Percentiles rank a stretch among this genome's conserved stretches.
Conservation (phyloP, 345 rosid species). For the Noccaea caerulescens region DNA sequence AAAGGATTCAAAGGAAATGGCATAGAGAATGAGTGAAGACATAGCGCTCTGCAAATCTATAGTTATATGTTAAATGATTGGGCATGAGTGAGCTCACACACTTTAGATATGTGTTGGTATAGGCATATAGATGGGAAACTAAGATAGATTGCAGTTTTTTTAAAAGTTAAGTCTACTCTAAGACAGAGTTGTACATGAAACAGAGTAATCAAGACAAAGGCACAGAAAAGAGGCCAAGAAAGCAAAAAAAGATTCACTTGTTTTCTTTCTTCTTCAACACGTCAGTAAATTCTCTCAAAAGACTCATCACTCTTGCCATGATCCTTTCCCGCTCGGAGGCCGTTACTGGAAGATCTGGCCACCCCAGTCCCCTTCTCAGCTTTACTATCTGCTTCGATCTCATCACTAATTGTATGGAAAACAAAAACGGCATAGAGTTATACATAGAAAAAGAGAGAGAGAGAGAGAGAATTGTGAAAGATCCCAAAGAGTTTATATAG, state of each 20-base stretch:
- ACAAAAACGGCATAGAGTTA: not conserved
- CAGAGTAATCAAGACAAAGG: not conserved
- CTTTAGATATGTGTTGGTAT: not conserved
- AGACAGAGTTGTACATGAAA: not conserved
- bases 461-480: not conserved
- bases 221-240: slow-evolving; percentile 13
- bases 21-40: slow-evolving; percentile 4
- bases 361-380: slow-evolving; percentile 3
- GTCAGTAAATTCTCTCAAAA: slow-evolving; percentile 2
- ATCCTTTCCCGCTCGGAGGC: not conserved
- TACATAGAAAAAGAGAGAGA: not conserved
- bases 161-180: not conserved
- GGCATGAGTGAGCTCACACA: slow-evolving; percentile 1
- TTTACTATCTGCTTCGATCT: not conserved
- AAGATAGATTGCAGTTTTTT: not conserved
- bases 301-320: slow-evolving; percentile 15
- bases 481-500: not conserved
- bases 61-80: not conserved
- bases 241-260: not conserved
- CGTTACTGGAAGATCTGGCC: slow-evolving; percentile 14
- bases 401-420: slow-evolving; percentile 7
- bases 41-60: not conserved
- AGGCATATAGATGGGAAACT: no score
- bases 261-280: slow-evolving; percentile 26
- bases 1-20: not conserved